A percentile compares a stretch with the other conserved stretches of the same genome.
These are phyloP conservation scores for Monosporascus sp. DNA, from an alignment of 2,329 filamentous ascomycete species.

Conservation along the genomic window DNA sequence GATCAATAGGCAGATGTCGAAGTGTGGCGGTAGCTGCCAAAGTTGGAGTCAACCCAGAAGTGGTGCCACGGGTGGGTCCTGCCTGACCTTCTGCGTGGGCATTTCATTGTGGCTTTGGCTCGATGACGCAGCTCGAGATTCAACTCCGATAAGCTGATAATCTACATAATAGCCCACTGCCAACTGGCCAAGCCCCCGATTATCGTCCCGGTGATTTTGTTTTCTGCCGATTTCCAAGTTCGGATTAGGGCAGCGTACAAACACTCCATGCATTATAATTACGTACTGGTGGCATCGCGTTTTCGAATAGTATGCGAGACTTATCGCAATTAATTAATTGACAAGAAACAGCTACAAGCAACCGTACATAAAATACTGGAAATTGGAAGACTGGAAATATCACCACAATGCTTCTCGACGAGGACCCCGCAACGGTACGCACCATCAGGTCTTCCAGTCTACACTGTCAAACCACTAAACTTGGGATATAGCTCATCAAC, in stretches of 20 bases:
- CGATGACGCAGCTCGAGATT: constrained; percentile 16
- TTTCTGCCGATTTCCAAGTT: constrained; percentile 17
- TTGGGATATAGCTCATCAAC: constrained; percentile 66
- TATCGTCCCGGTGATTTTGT: constrained; percentile 28
- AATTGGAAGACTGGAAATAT: background rate
- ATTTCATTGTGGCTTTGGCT: background rate
- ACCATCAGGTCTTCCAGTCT: background rate
- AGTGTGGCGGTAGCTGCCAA: constrained; percentile 13
- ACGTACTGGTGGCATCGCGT: background rate
- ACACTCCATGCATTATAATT: background rate
- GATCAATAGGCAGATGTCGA: background rate
- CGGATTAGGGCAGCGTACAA: background rate
- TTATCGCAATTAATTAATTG: background rate
- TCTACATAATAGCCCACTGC: background rate
- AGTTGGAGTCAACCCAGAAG: background rate
- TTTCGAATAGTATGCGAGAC: background rate
- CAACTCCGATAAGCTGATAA: no score
- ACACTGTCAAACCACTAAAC: no score
- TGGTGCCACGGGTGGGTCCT: background rate
- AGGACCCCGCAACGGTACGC: constrained; percentile 79
- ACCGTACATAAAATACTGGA: constrained; percentile 1
- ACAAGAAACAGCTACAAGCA: background rate
- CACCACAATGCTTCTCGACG: constrained; percentile 81
- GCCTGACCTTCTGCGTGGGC: no score
- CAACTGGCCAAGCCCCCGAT: background rate